Evolutionary conservation across 768 basidiomycete species (phyloP).

Genomic region (Cubamyces lactineus): DNA sequence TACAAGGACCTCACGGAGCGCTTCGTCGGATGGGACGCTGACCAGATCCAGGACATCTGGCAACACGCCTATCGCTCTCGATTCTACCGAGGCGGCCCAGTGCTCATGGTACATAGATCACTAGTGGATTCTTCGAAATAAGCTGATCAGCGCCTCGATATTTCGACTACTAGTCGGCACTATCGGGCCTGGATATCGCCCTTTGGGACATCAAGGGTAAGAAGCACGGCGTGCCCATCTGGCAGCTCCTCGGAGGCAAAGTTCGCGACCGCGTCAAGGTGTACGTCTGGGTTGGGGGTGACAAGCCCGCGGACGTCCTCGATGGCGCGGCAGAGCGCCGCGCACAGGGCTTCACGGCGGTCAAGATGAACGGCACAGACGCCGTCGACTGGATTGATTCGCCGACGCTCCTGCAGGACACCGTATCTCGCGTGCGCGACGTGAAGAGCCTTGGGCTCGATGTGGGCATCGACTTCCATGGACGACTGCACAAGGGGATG

Average conservation of each 20-base stretch:
- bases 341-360: slow-evolving; percentile 65
- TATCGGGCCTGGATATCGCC: slow-evolving; percentile 69
- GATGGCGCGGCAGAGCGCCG: slow-evolving; percentile 56
- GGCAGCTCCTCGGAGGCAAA: slow-evolving; percentile 68
- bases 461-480: slow-evolving; percentile 73
- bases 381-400: slow-evolving; percentile 56
- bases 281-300: slow-evolving; percentile 61
- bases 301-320: slow-evolving; percentile 50
- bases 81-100: slow-evolving; percentile 75
- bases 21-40: slow-evolving; percentile 62
- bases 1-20: slow-evolving; percentile 59
- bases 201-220: slow-evolving; percentile 84
- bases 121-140: background rate
- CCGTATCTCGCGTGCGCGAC: slow-evolving; percentile 53
- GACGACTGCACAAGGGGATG: slow-evolving; percentile 69
- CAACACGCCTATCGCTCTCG: slow-evolving; percentile 66
- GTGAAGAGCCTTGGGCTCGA: slow-evolving; percentile 54
- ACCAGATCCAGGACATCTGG: slow-evolving; percentile 75
- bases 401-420: slow-evolving; percentile 51
- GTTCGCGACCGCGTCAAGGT: slow-evolving; percentile 62
- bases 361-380: slow-evolving; percentile 71
- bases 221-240: slow-evolving; percentile 59
- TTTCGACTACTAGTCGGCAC: slow-evolving; percentile 46
- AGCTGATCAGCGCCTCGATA: background rate
- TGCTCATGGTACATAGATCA: slow-evolving; percentile 57